Evolutionary conservation across 805 yeast species (phyloP).

Genomic region (Jamesozyma gamospora): DNA sequence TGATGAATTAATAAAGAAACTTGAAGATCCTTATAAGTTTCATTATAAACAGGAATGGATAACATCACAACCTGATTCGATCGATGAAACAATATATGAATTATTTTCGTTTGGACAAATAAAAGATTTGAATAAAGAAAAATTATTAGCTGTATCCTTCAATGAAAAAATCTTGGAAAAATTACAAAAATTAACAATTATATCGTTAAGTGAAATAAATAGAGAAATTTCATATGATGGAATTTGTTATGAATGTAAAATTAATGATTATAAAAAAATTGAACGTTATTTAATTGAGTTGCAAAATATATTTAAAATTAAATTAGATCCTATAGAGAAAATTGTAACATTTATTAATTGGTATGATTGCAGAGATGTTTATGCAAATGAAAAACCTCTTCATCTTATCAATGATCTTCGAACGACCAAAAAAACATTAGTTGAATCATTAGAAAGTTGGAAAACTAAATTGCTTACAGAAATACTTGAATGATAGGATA

Average conservation of each 20-base stretch:
- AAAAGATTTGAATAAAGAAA: slow-evolving; percentile 7
- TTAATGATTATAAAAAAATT: slow-evolving; percentile 7
- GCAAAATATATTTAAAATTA: slow-evolving; percentile 11
- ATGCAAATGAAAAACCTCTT: slow-evolving; percentile 12
- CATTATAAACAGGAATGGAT: slow-evolving; percentile 25
- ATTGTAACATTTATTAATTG: slow-evolving; percentile 7
- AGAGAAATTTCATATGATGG: slow-evolving; percentile 12
- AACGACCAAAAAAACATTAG: slow-evolving; percentile 3
- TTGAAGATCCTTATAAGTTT: slow-evolving; percentile 15
- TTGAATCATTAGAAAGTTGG: slow-evolving; percentile 12
- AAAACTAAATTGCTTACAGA: slow-evolving; percentile 9
- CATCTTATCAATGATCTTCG: background rate
- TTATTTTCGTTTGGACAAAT: slow-evolving; percentile 23
- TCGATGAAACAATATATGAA: slow-evolving; percentile 9
- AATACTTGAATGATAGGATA: slow-evolving; percentile 4
- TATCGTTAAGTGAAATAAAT: slow-evolving; percentile 13
- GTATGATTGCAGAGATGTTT: slow-evolving; percentile 23
- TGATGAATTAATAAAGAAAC: background rate
- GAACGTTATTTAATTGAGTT: slow-evolving; percentile 19
- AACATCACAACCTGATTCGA: background rate
- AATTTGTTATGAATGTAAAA: slow-evolving; percentile 8
- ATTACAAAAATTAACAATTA: slow-evolving; percentile 15
- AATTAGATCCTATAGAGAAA: slow-evolving; percentile 17
- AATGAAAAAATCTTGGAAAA: slow-evolving; percentile 14
- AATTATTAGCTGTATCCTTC: slow-evolving; percentile 1